Evolutionary conservation across 2,329 filamentous ascomycete species (phyloP).

Genomic region (Aschersonia sp.): DNA sequence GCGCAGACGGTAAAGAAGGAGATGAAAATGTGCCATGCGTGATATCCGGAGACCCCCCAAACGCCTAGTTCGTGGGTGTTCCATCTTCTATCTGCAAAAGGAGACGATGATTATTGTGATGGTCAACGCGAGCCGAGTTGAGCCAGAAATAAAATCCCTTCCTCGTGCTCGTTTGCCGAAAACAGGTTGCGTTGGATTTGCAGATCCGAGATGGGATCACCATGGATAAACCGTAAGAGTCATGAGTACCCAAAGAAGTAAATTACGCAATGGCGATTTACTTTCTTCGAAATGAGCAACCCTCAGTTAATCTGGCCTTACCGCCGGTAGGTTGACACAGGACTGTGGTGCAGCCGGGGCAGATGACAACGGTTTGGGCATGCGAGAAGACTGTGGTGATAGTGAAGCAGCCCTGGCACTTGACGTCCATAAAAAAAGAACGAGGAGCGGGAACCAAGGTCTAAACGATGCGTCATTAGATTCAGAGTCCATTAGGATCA

Average conservation of each 20-base stretch:
- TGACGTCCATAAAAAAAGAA: constrained; percentile 99
- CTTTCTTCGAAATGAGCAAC: constrained; percentile 99
- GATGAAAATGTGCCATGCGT: constrained; percentile 47
- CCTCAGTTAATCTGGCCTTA: constrained; percentile 97
- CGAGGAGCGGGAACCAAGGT: constrained; percentile 89
- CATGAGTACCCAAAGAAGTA: constrained; percentile 34
- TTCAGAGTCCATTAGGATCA: too few relatives aligned
- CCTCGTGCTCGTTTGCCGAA: constrained; percentile 19
- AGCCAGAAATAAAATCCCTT: constrained; percentile 19
- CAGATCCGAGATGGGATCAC: constrained; percentile 43
- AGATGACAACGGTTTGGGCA: constrained; percentile 99
- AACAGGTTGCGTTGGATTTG: constrained; percentile 36
- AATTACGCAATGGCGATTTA: constrained; percentile 47
- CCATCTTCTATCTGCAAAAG: constrained; percentile 61
- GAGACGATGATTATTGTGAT: constrained; percentile 1
- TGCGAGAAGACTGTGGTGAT: constrained; percentile 99
- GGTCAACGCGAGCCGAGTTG: background rate
- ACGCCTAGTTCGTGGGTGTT: constrained; percentile 51
- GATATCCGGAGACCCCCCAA: constrained; percentile 64
- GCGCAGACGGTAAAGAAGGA: constrained; percentile 29
- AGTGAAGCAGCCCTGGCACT: constrained; percentile 99
- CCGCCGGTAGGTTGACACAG: constrained; percentile 99
- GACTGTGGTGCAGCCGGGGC: constrained; percentile 98
- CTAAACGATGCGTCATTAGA: constrained; percentile 25
- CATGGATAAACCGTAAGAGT: constrained; percentile 33